A percentile compares a stretch with the other conserved stretches of the same genome.
These are phyloP conservation scores for Dentipellis sp. DNA, from an alignment of 768 basidiomycete species.

Conservation along the genomic window DNA sequence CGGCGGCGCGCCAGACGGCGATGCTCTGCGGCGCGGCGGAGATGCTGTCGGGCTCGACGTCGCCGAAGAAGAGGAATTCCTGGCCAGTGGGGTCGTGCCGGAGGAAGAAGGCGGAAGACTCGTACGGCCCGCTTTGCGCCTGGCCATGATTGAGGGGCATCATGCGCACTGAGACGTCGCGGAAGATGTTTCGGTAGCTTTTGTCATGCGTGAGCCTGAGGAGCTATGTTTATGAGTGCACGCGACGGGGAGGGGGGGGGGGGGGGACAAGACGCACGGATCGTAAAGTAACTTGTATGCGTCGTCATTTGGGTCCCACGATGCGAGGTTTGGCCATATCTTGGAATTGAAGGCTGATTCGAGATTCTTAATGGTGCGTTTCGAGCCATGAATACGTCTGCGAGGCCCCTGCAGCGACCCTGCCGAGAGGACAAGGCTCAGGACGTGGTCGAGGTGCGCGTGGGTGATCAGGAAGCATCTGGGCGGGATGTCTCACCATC, in stretches of 20 bases:
- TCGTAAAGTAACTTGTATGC: slow-evolving; percentile 53
- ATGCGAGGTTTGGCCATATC: slow-evolving; percentile 81
- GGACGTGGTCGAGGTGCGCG: slow-evolving; percentile 86
- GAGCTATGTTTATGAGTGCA: background rate
- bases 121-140: slow-evolving; percentile 47
- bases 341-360: slow-evolving; percentile 68
- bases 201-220: slow-evolving; percentile 42
- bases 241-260: background rate
- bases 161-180: slow-evolving; percentile 50
- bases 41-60: slow-evolving; percentile 81
- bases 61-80: slow-evolving; percentile 92
- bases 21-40: slow-evolving; percentile 50
- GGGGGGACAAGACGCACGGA: slow-evolving; percentile 33
- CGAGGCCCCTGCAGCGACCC: slow-evolving; percentile 58
- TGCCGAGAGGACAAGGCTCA: slow-evolving; percentile 73
- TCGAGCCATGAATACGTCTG: slow-evolving; percentile 54
- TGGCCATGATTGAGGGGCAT: slow-evolving; percentile 72
- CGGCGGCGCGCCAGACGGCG: slow-evolving; percentile 76
- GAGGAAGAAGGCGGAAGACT: slow-evolving; percentile 81
- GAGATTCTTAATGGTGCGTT: slow-evolving; percentile 56
- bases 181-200: slow-evolving; percentile 41
- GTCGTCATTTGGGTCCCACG: slow-evolving; percentile 57
- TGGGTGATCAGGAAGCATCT: slow-evolving; percentile 85
- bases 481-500: background rate
- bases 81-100: slow-evolving; percentile 47